A percentile compares a stretch with the other conserved stretches of the same genome.
These are phyloP conservation scores for Ceratopteris richardii DNA, from an alignment of 75 land plant species.

Conservation along the genomic window DNA sequence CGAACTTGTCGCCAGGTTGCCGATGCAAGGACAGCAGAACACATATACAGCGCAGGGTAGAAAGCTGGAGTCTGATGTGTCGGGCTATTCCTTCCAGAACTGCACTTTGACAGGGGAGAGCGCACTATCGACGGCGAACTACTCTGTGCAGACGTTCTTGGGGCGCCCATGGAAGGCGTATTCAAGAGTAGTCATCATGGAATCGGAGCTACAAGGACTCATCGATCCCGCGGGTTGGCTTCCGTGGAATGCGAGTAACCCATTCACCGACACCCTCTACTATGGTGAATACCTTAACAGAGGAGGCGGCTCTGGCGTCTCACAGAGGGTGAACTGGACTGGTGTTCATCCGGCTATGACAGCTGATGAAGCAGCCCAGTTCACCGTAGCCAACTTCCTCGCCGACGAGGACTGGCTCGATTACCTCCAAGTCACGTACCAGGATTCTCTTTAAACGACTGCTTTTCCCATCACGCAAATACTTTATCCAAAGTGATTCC, in stretches of 20 bases:
- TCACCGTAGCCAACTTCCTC: constrained; percentile 43
- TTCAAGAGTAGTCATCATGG: constrained; percentile 48
- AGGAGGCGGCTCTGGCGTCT: constrained; percentile 41
- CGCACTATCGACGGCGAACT: too few species aligned
- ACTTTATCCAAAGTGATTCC: too few species aligned
- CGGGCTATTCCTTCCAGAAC: constrained; percentile 29
- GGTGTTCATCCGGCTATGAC: constrained; percentile 26
- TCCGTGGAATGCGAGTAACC: constrained; percentile 25
- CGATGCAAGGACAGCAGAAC: constrained; percentile 42
- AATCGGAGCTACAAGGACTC: constrained; percentile 31
- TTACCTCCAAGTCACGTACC: background rate
- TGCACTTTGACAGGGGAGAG: too few species aligned
- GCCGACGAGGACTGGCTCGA: constrained; percentile 44
- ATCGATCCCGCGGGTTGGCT: constrained; percentile 59
- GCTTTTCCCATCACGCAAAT: background rate
- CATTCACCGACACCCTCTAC: constrained; percentile 30
- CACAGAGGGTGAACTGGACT: constrained; percentile 45
- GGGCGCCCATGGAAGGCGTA: constrained; percentile 72
- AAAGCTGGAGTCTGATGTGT: constrained; percentile 20
- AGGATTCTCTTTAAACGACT: background rate
- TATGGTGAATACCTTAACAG: constrained; percentile 53
- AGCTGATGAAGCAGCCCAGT: constrained; percentile 29
- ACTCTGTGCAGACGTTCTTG: constrained; percentile 31
- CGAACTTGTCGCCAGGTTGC: constrained; percentile 28
- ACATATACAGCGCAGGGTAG: constrained; percentile 56